phyloP scores from a whole-genome alignment of 306 rosid genomes.

The Macrotyloma uniflorum region DNA sequence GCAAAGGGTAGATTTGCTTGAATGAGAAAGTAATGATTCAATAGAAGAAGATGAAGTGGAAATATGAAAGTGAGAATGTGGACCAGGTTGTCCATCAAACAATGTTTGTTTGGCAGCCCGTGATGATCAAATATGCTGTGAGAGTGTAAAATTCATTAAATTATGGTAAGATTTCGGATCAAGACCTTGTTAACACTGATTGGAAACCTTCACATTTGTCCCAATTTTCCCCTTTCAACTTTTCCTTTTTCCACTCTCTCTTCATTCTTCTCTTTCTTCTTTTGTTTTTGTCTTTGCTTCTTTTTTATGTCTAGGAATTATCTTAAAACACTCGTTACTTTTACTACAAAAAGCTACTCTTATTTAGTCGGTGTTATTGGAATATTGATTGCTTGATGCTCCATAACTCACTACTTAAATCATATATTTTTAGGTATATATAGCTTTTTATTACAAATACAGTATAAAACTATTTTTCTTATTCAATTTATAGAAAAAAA shows the following conservation, averaged over 20 bases:
- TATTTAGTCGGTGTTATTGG: too few relatives aligned
- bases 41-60: background rate
- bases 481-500: too few relatives aligned
- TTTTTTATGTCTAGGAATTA: too few relatives aligned
- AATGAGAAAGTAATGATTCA: background rate
- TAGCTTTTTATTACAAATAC: too few relatives aligned
- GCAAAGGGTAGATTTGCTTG: background rate
- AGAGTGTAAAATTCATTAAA: background rate
- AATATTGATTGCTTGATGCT: too few relatives aligned
- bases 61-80: background rate
- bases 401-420: too few relatives aligned
- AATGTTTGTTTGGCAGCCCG: background rate
- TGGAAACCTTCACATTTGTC: background rate
- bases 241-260: background rate
- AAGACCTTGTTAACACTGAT: background rate
- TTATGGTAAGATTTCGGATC: background rate
- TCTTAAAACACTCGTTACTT: too few relatives aligned
- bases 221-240: background rate
- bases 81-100: background rate
- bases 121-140: background rate
- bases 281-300: too few relatives aligned
- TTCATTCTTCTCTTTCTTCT: background rate
- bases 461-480: too few relatives aligned
- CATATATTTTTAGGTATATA: too few relatives aligned
- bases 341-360: too few relatives aligned